Conservation (phyloP, 306 rosid genomes). For the Acacia melanoxylon region DNA sequence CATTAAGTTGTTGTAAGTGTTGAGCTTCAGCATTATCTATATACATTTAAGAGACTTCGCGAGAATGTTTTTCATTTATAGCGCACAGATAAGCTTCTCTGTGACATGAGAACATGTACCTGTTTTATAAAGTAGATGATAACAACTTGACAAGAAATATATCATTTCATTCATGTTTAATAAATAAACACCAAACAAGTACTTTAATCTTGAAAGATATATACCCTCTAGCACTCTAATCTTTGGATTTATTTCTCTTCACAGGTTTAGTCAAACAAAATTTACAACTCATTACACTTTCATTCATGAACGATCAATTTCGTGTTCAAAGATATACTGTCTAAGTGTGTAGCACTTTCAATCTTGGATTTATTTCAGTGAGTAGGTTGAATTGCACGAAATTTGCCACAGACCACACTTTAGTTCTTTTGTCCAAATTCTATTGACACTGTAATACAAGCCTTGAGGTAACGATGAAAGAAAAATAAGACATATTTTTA, state of each 20-base stretch:
- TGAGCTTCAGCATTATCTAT: constrained; percentile 47
- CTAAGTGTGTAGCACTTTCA: no score
- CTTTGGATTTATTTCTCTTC: neutral
- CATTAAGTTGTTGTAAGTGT: constrained; percentile 50
- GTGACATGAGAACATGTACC: constrained; percentile 19
- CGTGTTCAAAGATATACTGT: no score
- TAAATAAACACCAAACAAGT: neutral
- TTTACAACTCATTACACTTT: neutral
- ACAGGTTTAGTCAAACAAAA: neutral
- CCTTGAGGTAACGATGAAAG: neutral
- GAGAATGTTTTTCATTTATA: constrained; percentile 35
- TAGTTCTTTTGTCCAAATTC: neutral
- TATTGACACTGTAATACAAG: neutral
- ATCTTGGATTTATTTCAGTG: no score
- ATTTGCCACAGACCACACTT: neutral
- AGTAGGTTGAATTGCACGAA: no score
- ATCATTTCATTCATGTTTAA: neutral
- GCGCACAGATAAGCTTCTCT: constrained; percentile 45
- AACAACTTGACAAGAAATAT: neutral
- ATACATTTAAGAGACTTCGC: constrained; percentile 40
- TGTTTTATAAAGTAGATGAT: neutral
- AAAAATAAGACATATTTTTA: neutral
- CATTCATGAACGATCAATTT: neutral
- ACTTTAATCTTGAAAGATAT: neutral
- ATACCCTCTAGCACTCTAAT: neutral